phyloP scores from a whole-genome alignment of 768 basidiomycete genomes.

The Amanita subjunquillea region DNA sequence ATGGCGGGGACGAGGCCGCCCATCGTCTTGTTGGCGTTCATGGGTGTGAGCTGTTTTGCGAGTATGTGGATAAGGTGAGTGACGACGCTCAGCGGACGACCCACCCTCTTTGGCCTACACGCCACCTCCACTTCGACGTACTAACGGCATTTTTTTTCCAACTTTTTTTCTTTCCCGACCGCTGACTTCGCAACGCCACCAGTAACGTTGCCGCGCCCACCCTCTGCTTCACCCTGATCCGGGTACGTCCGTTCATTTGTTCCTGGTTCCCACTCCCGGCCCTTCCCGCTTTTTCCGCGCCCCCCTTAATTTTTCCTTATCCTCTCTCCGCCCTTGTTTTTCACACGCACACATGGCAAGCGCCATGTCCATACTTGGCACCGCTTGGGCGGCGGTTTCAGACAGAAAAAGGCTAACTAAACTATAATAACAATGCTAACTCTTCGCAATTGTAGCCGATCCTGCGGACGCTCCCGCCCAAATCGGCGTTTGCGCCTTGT shows the following conservation, averaged over 20 bases:
- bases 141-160: background rate
- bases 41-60: slow-evolving; percentile 94
- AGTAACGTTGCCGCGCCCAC: slow-evolving; percentile 98
- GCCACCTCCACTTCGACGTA: background rate
- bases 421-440: no score
- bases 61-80: slow-evolving; percentile 97
- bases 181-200: slow-evolving; percentile 2
- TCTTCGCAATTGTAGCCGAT: slow-evolving; percentile 59
- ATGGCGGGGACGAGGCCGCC: slow-evolving; percentile 84
- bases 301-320: slow-evolving; percentile 3
- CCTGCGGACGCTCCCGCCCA: slow-evolving; percentile 79
- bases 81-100: background rate
- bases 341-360: background rate
- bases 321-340: background rate
- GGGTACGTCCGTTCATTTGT: slow-evolving; percentile 37
- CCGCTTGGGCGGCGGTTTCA: background rate
- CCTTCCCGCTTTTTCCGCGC: background rate
- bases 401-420: no score
- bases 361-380: background rate
- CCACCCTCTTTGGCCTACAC: background rate
- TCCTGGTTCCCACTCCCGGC: background rate
- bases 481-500: slow-evolving; percentile 80
- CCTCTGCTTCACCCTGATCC: slow-evolving; percentile 91
- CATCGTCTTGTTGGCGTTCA: slow-evolving; percentile 84
- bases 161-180: slow-evolving; percentile 9